phyloP scores from a whole-genome alignment of 192 early-diverging fungal genomes.

The Haplosporangium gracile region DNA sequence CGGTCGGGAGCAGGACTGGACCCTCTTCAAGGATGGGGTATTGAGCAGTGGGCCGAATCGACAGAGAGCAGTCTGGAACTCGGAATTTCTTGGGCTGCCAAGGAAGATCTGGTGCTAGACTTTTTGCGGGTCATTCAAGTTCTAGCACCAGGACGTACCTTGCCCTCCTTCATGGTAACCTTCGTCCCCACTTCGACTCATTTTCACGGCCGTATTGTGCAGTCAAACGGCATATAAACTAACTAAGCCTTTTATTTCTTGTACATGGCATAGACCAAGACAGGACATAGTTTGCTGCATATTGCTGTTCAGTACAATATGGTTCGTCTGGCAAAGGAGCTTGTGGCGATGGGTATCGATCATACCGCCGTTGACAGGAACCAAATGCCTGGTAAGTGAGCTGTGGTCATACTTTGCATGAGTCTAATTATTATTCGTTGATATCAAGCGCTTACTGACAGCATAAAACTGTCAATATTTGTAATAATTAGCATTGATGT shows the following conservation, averaged over 20 bases:
- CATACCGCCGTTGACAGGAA: constrained; percentile 45
- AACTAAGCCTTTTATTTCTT: not conserved
- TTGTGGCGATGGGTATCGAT: constrained; percentile 45
- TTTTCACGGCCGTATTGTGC: not conserved
- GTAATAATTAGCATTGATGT: constrained; percentile 6
- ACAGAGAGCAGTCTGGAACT: constrained; percentile 22
- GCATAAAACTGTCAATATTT: not conserved
- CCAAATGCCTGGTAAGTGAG: constrained; percentile 31
- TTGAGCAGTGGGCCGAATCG: constrained; percentile 2
- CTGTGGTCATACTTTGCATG: not conserved
- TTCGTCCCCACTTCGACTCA: too few species aligned
- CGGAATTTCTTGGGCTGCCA: constrained; percentile 22
- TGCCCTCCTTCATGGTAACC: constrained; percentile 40
- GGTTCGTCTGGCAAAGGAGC: constrained; percentile 23
- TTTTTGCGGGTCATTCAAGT: constrained; percentile 40
- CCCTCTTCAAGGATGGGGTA: constrained; percentile 13
- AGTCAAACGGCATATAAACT: not conserved
- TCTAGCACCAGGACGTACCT: constrained; percentile 31
- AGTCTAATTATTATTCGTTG: not conserved
- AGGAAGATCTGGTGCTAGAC: constrained; percentile 39
- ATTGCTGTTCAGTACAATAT: constrained; percentile 33
- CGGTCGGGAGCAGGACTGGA: not conserved
- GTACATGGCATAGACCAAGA: constrained; percentile 14
- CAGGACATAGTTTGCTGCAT: constrained; percentile 37
- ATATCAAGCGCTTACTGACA: too few species aligned